These are phyloP conservation scores for Kokia cookei DNA, from an alignment of 441 rosid species.

Conservation along the genomic window DNA sequence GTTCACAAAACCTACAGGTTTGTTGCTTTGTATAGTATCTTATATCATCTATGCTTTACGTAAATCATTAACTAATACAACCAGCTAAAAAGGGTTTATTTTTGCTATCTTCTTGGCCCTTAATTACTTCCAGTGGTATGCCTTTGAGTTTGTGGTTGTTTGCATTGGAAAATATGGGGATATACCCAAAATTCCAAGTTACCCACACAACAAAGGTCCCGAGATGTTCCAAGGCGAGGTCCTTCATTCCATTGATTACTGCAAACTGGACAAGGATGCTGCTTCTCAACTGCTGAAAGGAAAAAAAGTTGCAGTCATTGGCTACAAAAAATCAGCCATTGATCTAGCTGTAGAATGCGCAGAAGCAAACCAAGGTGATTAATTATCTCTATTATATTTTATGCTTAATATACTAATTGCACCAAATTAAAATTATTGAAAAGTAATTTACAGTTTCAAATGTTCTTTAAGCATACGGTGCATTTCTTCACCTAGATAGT, in stretches of 20 bases:
- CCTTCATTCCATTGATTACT: constrained; percentile 69
- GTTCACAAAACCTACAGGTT: constrained; percentile 63
- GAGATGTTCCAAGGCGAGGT: constrained; percentile 62
- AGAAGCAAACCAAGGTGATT: constrained; percentile 71
- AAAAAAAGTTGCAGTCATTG: constrained; percentile 65
- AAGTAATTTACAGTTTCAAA: background rate
- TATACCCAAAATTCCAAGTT: constrained; percentile 48
- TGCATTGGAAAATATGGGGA: constrained; percentile 87
- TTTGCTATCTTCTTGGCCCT: background rate
- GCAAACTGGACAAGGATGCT: constrained; percentile 64
- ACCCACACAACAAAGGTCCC: constrained; percentile 55
- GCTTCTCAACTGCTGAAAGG: constrained; percentile 45
- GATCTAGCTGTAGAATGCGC: constrained; percentile 91
- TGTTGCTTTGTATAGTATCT: background rate
- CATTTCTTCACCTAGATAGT: background rate
- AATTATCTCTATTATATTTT: background rate
- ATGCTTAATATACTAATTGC: background rate
- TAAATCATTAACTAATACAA: background rate
- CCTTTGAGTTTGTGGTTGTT: constrained; percentile 66
- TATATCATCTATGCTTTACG: no score
- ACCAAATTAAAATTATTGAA: no score
- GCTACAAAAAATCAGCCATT: constrained; percentile 85
- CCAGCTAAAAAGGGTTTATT: background rate
- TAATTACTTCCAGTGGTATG: constrained; percentile 48
- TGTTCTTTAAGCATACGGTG: background rate